Evolutionary conservation across 2,329 filamentous ascomycete species (phyloP), one percentile per base, ranked within the genome.

Genomic region (Aspergillus arachidicola): DNA sequence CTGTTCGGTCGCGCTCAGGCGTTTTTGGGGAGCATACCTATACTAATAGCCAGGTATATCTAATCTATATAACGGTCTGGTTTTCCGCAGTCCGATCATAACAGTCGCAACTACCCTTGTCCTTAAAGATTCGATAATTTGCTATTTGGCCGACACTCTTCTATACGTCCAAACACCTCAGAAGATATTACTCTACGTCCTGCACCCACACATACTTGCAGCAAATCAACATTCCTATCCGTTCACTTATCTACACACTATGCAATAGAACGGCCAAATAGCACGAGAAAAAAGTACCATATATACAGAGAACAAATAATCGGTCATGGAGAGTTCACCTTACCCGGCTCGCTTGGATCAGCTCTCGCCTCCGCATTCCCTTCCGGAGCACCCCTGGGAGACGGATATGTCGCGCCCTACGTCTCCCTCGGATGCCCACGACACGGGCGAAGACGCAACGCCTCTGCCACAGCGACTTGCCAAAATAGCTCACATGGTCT

Each of bases 401-500:
- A 60, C 64, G 57, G 59, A 61, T 50, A 60, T 60, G 28, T 32
- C 28, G 48, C 26, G 9, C 16, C 16, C 28, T 38, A 36, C 58
- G 60, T 56, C 59, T 54, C 43, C 64, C 58, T 57, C 58, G 12
- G 38, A 54, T 34, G 45, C 38, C 46, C 46, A 58, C 30, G 61
- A 56, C 26, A 30, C 41, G 32, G 38, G 57, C 19, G 56, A 43
- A 16, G 26, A 57, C 58, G 56, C 57, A 61, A 57, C 34, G 5
- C 53, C 64, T 43, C 65, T 67, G 62, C 63, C 67, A 23, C 63
- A 69, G 30, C 68, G 72, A 7, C 70, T 80, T 6, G 69, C 73
- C 51, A 73, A 74, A 57, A 66, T 81, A 16, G 73, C 76, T 3
- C 64, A 66, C 28, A 68, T 72, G 23, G 58, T 77, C n/a, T 71